phyloP scores from a whole-genome alignment of 1,284 basidiomycete genomes.

The Leccinum laetum region DNA sequence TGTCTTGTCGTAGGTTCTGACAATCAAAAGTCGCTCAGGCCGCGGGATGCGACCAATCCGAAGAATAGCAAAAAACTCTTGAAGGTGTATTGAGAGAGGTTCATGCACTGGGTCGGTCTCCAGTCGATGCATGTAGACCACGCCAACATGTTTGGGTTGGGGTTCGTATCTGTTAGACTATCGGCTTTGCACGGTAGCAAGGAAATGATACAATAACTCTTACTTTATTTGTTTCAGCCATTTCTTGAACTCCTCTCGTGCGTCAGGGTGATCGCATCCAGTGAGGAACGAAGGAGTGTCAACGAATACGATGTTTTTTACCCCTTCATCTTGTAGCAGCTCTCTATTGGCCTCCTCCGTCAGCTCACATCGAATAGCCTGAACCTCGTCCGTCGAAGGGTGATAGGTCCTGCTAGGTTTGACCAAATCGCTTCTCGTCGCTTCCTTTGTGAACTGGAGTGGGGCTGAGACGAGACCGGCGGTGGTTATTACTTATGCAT shows the following conservation, averaged over 20 bases:
- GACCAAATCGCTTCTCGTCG: slow-evolving; percentile 7
- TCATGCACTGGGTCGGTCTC: slow-evolving; percentile 19
- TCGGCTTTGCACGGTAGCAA: not conserved
- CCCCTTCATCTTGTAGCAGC: not conserved
- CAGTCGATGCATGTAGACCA: slow-evolving; percentile 27
- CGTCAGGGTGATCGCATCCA: slow-evolving; percentile 6
- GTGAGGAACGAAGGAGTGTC: slow-evolving; percentile 22
- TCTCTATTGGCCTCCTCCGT: slow-evolving; percentile 14
- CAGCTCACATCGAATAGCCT: slow-evolving; percentile 19
- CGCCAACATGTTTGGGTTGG: not conserved
- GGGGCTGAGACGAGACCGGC: not conserved
- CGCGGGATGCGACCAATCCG: not conserved
- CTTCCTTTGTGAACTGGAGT: slow-evolving; percentile 17
- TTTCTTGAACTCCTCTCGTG: slow-evolving; percentile 4
- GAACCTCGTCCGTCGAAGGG: slow-evolving; percentile 15
- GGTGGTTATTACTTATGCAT: not conserved
- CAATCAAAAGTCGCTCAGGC: slow-evolving; percentile 6
- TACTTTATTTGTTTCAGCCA: slow-evolving; percentile 11
- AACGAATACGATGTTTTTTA: slow-evolving; percentile 19
- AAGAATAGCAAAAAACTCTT: not conserved
- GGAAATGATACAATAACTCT: not conserved
- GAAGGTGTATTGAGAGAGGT: slow-evolving; percentile 1
- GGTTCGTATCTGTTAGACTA: slow-evolving; percentile 5
- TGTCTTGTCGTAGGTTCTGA: slow-evolving; percentile 13
- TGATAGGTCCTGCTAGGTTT: slow-evolving; percentile 10